Conservation (phyloP, 345 rosid species). For the Trapa incisa region DNA sequence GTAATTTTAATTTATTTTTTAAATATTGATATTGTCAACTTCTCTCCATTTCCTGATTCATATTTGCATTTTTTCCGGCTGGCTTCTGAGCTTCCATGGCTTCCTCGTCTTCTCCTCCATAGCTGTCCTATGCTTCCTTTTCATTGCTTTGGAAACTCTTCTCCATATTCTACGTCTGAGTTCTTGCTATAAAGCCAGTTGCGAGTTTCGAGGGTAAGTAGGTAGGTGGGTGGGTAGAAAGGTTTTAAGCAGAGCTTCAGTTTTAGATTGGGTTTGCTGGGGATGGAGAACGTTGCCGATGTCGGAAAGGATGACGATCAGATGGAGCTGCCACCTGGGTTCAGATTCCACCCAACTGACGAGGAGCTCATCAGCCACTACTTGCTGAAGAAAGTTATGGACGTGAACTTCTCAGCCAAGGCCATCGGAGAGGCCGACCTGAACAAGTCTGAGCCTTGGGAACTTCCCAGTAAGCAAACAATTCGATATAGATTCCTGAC, state of each 20-base stretch:
- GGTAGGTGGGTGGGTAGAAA: too few relatives aligned
- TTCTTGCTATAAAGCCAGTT: background rate
- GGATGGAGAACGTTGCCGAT: conserved; percentile 34
- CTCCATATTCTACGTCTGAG: background rate
- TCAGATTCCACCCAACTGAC: conserved; percentile 86
- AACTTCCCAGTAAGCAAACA: conserved; percentile 59
- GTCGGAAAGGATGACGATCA: conserved; percentile 46
- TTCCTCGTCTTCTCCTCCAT: conserved; percentile 5
- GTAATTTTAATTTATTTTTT: too few relatives aligned
- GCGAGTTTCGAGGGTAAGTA: too few relatives aligned
- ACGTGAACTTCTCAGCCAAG: conserved; percentile 39
- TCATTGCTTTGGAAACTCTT: too few relatives aligned
- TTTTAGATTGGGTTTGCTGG: background rate
- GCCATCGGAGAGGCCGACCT: conserved; percentile 90
- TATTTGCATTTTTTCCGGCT: too few relatives aligned
- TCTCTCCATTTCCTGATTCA: conserved; percentile 1
- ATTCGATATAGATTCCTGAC: background rate
- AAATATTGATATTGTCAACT: background rate
- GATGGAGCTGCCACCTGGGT: conserved; percentile 87
- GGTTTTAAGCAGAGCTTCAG: background rate
- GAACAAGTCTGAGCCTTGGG: conserved; percentile 99
- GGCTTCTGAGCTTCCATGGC: conserved; percentile 23
- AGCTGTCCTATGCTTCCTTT: background rate
- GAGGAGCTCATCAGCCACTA: conserved; percentile 91
- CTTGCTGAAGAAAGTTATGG: conserved; percentile 54